Conservation (phyloP, 257 asterid species). For the Nicotiana attenuata region DNA sequence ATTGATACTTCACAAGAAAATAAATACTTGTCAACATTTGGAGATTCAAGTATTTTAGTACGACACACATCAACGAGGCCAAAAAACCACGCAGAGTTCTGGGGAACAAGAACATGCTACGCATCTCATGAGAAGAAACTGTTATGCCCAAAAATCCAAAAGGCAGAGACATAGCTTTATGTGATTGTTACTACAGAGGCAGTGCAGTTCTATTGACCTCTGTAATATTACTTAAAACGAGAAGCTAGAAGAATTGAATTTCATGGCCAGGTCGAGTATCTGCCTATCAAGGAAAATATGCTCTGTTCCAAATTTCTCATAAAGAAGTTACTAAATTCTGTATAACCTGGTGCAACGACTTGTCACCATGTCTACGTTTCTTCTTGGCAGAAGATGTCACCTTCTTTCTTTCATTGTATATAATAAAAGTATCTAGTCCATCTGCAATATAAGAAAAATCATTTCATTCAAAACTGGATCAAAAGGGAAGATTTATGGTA, state of each 20-base stretch:
- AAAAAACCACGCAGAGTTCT: neutral
- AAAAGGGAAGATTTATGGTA: neutral
- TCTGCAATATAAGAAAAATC: conserved; percentile 36
- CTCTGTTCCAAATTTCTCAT: neutral
- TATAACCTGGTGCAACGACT: conserved; percentile 81
- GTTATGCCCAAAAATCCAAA: neutral
- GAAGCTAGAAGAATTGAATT: neutral
- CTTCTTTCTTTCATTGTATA: conserved; percentile 79
- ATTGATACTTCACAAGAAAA: neutral
- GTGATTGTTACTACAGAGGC: neutral
- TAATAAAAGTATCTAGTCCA: conserved; percentile 81
- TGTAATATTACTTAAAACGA: neutral
- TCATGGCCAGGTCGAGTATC: neutral
- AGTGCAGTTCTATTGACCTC: neutral
- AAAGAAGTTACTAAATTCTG: conserved; percentile 1
- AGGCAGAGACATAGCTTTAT: neutral
- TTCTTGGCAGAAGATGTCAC: conserved; percentile 98
- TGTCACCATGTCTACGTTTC: conserved; percentile 58
- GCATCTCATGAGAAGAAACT: neutral
- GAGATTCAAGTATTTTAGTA: neutral
- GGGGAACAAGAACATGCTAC: neutral
- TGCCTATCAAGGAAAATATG: neutral
- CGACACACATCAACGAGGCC: neutral
- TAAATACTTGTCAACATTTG: neutral
- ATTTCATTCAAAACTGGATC: neutral